These are phyloP conservation scores for Suillus sp. DNA, from an alignment of 768 basidiomycete species.

Conservation along the genomic window DNA sequence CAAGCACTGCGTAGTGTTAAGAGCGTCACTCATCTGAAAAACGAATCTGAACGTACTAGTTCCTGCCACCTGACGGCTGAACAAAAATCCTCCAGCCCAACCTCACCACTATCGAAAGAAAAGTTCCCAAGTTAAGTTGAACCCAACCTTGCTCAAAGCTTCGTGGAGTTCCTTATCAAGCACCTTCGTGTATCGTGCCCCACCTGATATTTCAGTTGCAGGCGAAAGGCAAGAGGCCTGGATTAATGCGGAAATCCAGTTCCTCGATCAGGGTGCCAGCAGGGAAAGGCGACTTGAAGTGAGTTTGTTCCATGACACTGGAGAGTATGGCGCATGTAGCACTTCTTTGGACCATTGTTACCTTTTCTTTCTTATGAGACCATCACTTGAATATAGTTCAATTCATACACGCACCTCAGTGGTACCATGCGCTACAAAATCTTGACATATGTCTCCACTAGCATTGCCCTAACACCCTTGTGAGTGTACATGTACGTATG, in stretches of 20 bases:
- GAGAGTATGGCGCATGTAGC: not conserved
- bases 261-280: not conserved
- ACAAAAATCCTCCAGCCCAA: not conserved
- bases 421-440: not conserved
- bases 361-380: not conserved
- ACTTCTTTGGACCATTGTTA: conserved; percentile 1
- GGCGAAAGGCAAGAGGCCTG: not conserved
- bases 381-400: not conserved
- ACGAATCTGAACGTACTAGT: not conserved
- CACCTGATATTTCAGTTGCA: not conserved
- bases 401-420: not conserved
- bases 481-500: not conserved
- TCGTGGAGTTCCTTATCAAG: not conserved
- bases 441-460: not conserved
- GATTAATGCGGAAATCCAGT: not conserved
- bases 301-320: not conserved
- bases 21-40: not conserved
- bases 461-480: not conserved
- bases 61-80: not conserved
- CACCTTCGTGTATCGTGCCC: not conserved
- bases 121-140: not conserved
- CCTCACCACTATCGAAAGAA: not conserved
- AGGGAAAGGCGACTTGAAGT: not conserved
- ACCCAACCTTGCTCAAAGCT: not conserved
- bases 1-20: not conserved